Conservation (phyloP, 2,329 filamentous ascomycete species). For the Neopestalotiopsis rosae region DNA sequence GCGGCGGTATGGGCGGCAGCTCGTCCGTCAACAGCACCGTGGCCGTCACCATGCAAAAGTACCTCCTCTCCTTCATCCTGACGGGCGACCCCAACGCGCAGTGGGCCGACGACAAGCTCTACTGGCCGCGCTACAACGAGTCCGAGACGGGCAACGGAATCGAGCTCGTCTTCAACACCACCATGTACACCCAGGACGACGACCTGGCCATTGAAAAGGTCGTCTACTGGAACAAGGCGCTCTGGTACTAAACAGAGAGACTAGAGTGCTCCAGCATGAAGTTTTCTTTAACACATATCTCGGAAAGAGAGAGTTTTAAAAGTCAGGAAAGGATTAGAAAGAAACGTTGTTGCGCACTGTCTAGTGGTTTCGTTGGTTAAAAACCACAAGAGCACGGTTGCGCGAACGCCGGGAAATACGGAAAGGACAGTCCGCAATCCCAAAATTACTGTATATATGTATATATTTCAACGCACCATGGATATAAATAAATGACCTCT, state of each 20-base stretch:
- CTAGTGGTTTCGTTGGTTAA: too few species aligned
- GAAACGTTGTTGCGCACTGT: too few species aligned
- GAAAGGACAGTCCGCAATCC: too few species aligned
- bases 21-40: conserved; percentile 31
- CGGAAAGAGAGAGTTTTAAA: too few species aligned
- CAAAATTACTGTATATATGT: too few species aligned
- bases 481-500: too few species aligned
- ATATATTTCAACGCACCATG: too few species aligned
- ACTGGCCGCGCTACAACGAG: conserved; percentile 38
- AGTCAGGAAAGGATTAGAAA: too few species aligned
- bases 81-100: conserved; percentile 35
- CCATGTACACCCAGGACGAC: conserved; percentile 35
- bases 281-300: too few species aligned
- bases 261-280: not conserved
- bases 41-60: conserved; percentile 37
- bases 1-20: conserved; percentile 26
- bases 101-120: conserved; percentile 39
- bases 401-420: too few species aligned
- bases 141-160: conserved; percentile 20
- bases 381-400: too few species aligned
- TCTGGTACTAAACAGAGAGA: conserved; percentile 34
- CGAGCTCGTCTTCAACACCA: conserved; percentile 38
- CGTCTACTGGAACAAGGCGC: conserved; percentile 39
- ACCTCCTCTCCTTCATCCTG: conserved; percentile 35
- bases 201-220: conserved; percentile 35